Evolutionary conservation across 2,329 filamentous ascomycete genomes (phyloP).

Genomic region (Phialophora macrospora): DNA sequence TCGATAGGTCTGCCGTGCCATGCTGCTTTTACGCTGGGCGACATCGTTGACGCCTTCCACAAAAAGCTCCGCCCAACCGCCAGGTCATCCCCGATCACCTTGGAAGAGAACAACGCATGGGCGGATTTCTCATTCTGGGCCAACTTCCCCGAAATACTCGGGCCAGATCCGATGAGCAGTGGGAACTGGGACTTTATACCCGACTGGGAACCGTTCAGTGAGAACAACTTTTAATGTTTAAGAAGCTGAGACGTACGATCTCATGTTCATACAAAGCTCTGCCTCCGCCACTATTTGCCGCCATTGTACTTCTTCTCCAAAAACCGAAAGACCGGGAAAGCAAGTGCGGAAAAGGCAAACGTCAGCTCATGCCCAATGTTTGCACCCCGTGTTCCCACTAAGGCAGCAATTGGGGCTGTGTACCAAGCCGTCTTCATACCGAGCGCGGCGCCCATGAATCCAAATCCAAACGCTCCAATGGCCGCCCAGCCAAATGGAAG

Average conservation of each 20-base stretch:
- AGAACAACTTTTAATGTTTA: not conserved
- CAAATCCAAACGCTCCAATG: slow-evolving; percentile 14
- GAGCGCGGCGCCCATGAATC: slow-evolving; percentile 16
- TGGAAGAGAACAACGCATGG: slow-evolving; percentile 8
- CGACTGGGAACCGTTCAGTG: slow-evolving; percentile 36
- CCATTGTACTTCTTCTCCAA: slow-evolving; percentile 11
- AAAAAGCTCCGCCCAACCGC: slow-evolving; percentile 45
- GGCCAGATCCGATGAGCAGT: slow-evolving; percentile 40
- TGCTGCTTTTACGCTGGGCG: slow-evolving; percentile 49
- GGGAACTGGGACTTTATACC: slow-evolving; percentile 43
- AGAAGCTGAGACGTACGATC: not conserved
- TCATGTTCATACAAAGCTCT: not conserved
- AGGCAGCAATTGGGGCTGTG: slow-evolving; percentile 1
- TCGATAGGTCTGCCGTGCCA: slow-evolving; percentile 51
- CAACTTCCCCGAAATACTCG: slow-evolving; percentile 45
- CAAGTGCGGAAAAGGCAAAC: slow-evolving; percentile 13
- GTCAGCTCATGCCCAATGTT: slow-evolving; percentile 19
- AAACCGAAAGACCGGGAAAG: slow-evolving; percentile 14
- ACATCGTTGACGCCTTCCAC: slow-evolving; percentile 46
- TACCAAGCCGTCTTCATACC: slow-evolving; percentile 18
- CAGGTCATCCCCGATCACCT: not conserved
- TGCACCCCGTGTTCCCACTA: slow-evolving; percentile 2
- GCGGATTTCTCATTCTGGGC: slow-evolving; percentile 33
- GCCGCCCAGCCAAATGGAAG: slow-evolving; percentile 20
- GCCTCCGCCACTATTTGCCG: slow-evolving; percentile 9